These are phyloP conservation scores for Ceratocystis papillata DNA, from an alignment of 2,329 filamentous ascomycete species.

Conservation along the genomic window DNA sequence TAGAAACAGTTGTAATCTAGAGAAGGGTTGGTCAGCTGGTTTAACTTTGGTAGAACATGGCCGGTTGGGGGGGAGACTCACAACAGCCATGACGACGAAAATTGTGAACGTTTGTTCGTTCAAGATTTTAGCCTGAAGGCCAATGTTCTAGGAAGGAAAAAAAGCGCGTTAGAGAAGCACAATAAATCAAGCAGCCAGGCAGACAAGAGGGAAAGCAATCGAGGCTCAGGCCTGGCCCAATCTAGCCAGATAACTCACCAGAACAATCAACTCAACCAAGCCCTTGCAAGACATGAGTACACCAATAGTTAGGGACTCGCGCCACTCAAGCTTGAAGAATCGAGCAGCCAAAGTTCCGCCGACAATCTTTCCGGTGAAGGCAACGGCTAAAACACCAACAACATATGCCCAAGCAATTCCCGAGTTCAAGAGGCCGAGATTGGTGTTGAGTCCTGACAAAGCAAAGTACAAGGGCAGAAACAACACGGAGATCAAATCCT, in stretches of 20 bases:
- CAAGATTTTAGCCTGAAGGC: conserved; percentile 70
- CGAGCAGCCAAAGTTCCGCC: conserved; percentile 72
- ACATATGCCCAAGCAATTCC: conserved; percentile 87
- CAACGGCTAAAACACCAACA: conserved; percentile 66
- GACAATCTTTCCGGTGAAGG: conserved; percentile 74
- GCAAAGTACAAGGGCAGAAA: conserved; percentile 91
- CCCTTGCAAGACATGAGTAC: conserved; percentile 95
- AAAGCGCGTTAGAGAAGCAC: neutral
- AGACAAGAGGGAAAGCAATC: conserved; percentile 28
- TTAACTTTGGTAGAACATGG: neutral
- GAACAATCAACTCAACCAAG: conserved; percentile 85
- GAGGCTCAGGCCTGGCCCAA: neutral
- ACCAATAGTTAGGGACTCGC: conserved; percentile 80
- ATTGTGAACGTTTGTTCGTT: conserved; percentile 79
- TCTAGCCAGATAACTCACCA: conserved; percentile 41
- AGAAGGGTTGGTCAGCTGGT: conserved; percentile 25
- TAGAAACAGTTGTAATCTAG: conserved; percentile 70
- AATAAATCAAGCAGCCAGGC: neutral
- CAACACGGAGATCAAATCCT: conserved; percentile 74
- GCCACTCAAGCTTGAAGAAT: conserved; percentile 69
- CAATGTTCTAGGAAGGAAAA: conserved; percentile 47
- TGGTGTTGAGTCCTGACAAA: conserved; percentile 76
- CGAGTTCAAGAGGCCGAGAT: conserved; percentile 70
- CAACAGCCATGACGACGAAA: conserved; percentile 76
- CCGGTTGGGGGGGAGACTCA: neutral